A percentile compares a stretch with the other conserved stretches of the same genome.
Evolutionary conservation across 441 rosid species (phyloP).

Genomic region (Syzygium malaccense): DNA sequence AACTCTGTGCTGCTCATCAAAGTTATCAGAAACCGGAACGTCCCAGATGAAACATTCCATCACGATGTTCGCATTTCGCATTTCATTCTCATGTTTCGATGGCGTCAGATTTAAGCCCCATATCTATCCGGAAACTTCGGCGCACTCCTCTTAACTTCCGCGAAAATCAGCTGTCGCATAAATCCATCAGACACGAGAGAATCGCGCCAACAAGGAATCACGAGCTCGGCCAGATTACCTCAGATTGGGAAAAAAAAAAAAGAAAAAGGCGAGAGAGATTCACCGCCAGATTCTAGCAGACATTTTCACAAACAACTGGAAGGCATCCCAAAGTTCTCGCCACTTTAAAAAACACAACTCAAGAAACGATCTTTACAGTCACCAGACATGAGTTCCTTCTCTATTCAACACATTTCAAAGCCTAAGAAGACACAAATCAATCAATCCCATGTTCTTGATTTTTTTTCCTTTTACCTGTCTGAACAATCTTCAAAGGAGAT

Average conservation of each 20-base stretch:
- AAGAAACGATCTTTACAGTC: neutral
- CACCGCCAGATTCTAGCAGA: neutral
- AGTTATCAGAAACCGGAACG: neutral
- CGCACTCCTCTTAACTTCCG: neutral
- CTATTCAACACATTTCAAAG: neutral
- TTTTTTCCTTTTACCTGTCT: neutral
- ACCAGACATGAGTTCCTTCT: neutral
- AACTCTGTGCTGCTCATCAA: neutral
- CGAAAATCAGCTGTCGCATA: neutral
- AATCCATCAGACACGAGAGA: neutral
- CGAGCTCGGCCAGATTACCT: neutral
- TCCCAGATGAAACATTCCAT: neutral
- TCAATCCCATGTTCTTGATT: neutral
- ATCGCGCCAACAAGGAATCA: neutral
- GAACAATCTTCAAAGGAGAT: neutral
- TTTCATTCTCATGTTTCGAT: neutral
- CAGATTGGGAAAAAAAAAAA: neutral
- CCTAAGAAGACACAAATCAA: neutral
- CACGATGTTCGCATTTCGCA: neutral
- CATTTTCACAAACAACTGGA: neutral
- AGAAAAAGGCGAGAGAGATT: neutral
- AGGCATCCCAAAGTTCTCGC: neutral
- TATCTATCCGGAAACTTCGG: neutral
- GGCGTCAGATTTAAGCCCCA: neutral
- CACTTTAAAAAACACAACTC: neutral